A percentile compares a stretch with the other conserved stretches of the same genome.
phyloP scores from a whole-genome alignment of 257 asterid genomes.

The Sherardia arvensis region DNA sequence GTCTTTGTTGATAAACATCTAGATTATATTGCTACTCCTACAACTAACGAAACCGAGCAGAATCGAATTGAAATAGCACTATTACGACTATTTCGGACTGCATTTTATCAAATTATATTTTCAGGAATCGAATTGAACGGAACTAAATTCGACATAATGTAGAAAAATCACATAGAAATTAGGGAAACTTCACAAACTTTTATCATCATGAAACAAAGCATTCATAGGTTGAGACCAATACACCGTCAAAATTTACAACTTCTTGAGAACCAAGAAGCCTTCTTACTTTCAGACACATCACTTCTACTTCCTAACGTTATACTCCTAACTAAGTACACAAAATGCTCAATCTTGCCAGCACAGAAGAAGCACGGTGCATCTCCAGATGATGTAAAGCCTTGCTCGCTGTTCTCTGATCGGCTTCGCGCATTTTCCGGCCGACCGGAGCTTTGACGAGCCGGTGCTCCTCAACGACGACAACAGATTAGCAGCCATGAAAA shows the following conservation, averaged over 20 bases:
- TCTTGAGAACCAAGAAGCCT: background rate
- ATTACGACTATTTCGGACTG: too few species aligned
- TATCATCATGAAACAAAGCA: background rate
- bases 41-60: too few species aligned
- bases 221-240: background rate
- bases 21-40: too few species aligned
- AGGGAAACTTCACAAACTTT: background rate
- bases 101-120: too few species aligned
- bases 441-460: constrained; percentile 43
- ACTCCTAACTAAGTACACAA: background rate
- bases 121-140: too few species aligned
- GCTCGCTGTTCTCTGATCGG: constrained; percentile 64
- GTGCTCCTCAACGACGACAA: constrained; percentile 16
- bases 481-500: constrained; percentile 33
- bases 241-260: constrained; percentile 8
- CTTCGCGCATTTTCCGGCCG: constrained; percentile 54
- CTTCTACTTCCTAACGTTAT: background rate
- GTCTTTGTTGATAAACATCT: too few species aligned
- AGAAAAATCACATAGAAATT: background rate
- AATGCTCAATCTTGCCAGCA: constrained; percentile 32
- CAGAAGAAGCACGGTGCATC: constrained; percentile 62
- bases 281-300: background rate
- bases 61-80: too few species aligned
- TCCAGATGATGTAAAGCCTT: constrained; percentile 76
- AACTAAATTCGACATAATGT: too few species aligned